These are phyloP conservation scores for Malus sylvestris DNA, from an alignment of 306 rosid genomes.

Conservation along the genomic window DNA sequence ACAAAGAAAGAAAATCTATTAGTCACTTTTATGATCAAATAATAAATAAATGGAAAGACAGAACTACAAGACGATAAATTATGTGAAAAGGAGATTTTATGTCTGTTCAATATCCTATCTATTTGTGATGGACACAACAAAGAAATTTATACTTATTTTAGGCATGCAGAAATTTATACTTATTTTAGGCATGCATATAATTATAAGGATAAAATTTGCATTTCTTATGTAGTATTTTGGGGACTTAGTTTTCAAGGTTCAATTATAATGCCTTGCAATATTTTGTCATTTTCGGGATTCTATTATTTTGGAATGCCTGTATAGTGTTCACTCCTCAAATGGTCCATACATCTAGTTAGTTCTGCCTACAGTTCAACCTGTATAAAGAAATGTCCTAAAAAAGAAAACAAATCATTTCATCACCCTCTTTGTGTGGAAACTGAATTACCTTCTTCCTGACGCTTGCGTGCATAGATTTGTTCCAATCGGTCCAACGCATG, in stretches of 20 bases:
- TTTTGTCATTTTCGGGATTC: not conserved
- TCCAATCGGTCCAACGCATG: constrained; percentile 70
- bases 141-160: not conserved
- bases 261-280: not conserved
- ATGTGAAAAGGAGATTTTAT: not conserved
- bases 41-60: not conserved
- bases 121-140: not conserved
- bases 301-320: not conserved
- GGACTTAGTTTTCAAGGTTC: not conserved
- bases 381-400: not conserved
- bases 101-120: not conserved
- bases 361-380: not conserved
- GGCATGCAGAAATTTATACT: not conserved
- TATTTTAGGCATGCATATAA: not conserved
- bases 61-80: not conserved
- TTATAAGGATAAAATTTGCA: not conserved
- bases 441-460: constrained; percentile 47
- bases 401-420: constrained; percentile 8
- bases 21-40: not conserved
- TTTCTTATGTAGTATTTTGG: not conserved
- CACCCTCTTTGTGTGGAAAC: constrained; percentile 34
- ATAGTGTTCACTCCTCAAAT: not conserved
- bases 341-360: not conserved
- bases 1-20: not conserved
- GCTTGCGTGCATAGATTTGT: constrained; percentile 59